phyloP scores from a whole-genome alignment of 257 asterid genomes.

The Galeopsis tetrahit region DNA sequence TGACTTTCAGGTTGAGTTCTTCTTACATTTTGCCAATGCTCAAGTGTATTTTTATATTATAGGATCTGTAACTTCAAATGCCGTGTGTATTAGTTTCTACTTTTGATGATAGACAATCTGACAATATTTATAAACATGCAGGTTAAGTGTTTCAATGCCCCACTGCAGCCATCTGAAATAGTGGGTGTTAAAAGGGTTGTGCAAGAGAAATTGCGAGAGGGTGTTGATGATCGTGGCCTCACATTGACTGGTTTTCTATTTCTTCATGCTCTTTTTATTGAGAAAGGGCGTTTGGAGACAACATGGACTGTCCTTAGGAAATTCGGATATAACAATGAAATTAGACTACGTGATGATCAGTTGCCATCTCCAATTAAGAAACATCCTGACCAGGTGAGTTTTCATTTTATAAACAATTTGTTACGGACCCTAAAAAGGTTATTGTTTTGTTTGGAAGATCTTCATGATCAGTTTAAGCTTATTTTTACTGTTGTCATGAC shows the following conservation, averaged over 20 bases:
- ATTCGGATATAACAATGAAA: slow-evolving; percentile 94
- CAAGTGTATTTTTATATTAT: slow-evolving; percentile 17
- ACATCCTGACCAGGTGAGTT: slow-evolving; percentile 84
- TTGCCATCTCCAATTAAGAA: slow-evolving; percentile 82
- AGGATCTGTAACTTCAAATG: neutral
- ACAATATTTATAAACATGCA: slow-evolving; percentile 37
- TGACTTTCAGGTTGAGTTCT: slow-evolving; percentile 77
- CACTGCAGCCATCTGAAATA: slow-evolving; percentile 92
- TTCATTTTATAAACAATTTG: slow-evolving; percentile 20
- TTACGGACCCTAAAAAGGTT: neutral
- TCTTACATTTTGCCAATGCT: slow-evolving; percentile 9
- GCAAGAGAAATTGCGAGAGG: slow-evolving; percentile 87
- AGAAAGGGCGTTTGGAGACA: slow-evolving; percentile 94
- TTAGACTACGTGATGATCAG: slow-evolving; percentile 86
- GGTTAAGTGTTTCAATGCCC: slow-evolving; percentile 97
- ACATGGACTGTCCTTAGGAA: slow-evolving; percentile 98
- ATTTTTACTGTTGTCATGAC: neutral
- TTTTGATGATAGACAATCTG: slow-evolving; percentile 29
- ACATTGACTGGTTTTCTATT: slow-evolving; percentile 95
- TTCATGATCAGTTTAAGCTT: slow-evolving; percentile 25
- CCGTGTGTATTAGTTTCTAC: slow-evolving; percentile 17
- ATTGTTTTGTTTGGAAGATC: slow-evolving; percentile 19
- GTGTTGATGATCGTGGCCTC: slow-evolving; percentile 89
- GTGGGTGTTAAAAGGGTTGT: slow-evolving; percentile 95
- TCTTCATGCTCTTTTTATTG: slow-evolving; percentile 96